Evolutionary conservation across 1,284 basidiomycete species (phyloP), one percentile per base, ranked within the genome.

Genomic region (Ceratobasidium sp.): DNA sequence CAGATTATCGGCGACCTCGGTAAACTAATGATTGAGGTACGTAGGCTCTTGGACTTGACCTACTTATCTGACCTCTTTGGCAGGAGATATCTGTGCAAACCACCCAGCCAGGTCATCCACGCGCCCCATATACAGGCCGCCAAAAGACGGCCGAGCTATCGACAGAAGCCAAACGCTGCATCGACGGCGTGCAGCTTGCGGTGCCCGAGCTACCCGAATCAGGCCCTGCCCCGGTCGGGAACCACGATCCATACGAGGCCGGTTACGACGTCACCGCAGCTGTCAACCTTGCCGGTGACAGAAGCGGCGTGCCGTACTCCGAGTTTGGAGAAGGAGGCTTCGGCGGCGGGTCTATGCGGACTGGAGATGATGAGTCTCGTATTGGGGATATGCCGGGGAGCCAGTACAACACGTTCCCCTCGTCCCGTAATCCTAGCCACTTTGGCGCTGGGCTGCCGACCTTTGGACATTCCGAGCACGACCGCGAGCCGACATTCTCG

Each of bases 1-100:
- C 58, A 94, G 88, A 92, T 97, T 78, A 86, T 90, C 46, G 94
- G 90, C 34, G 92, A 96, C 77, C 86, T 90, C 56, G 95, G 94
- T 9, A 94, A 92, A 81, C 86, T 90, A 13, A 83, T 96, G 24
- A 86, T 94, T 61, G 86, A 90, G 76, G 90, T 88, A 80, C 76
- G 86, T 83, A 24, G n/a, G 69, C 29, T 48, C 29, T 43, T 27
- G 53, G n/a, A 4, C 58, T 24, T 48, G 27, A 53, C 34, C 34
- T 39, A 54, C 56, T 66, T 46, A 76, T 51, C 43, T 46, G 43
- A 46, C 43, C 13, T 19, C 73, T 59, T 72, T 7, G 76, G 6
- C 65, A 92, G 88, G 93, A 94, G 85, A 92, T 98, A 11, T 91
- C 94, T 0, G 87, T 94, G 74, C 90, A 92, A 19, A 83, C 85